Evolutionary conservation across 1,284 basidiomycete species (phyloP), one percentile per base, ranked within the genome.

Genomic region (Cutaneotrichosporon sp.): DNA sequence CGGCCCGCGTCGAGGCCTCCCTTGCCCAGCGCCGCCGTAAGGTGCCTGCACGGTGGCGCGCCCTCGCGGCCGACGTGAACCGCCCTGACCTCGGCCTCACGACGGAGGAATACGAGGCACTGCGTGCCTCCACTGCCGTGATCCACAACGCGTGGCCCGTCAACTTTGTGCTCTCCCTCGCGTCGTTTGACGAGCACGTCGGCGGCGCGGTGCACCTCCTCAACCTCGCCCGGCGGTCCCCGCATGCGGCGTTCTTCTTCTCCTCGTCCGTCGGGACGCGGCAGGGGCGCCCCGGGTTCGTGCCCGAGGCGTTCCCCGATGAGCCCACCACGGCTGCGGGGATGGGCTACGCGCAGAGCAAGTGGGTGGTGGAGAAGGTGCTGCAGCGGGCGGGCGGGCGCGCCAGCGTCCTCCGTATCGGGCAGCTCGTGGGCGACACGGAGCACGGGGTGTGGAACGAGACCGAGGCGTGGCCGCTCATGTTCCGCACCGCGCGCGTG

Each of bases 311-410:
- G 27, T 77, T 76, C 62, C 58, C 74, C 1, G 68, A 67, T 34
- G 54, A 59, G 13, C 73, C 76, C 7, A 53, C 59, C 1, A 72
- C 70, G 2, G 74, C 75, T 4, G 34, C 27, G 8, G 25, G 36
- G n/a, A 83, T 86, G 60, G 86, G 86, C 22, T 87, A 87, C 65
- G 86, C 84, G 4, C 72, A 83, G 58, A 81, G 76, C 61, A 88
- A 88, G 71, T 87, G 86, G 85, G 83, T 87, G 0, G 83, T 82
- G 0, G 87, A 88, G 77, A 85, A 84, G 27, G 29, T 63, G 67
- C 62, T 87, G 1, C 84, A 83, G 68, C 84, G 31, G 1, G 31
- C 55, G 3, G 38, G 24, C 25, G 36, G 42, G 2, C 42, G 67
- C 38, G 82, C 78, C 24, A 77, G 70, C 49, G 42, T 50, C 11